Evolutionary conservation across 345 rosid genomes (phyloP).

Genomic region (Pistacia atlantica): DNA sequence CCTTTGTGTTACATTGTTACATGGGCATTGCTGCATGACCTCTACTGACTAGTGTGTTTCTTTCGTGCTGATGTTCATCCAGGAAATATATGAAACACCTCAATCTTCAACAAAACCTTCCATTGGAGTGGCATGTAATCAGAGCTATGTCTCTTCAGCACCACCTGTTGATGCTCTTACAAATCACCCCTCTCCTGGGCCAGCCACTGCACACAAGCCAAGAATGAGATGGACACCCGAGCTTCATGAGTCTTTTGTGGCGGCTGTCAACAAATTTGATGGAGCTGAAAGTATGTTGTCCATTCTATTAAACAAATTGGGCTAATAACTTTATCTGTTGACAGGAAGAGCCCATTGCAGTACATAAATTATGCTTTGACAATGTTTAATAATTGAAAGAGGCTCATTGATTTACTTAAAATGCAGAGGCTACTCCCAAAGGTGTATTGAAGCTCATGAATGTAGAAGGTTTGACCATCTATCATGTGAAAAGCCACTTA

Average conservation of each 20-base stretch:
- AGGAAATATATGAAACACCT: constrained; percentile 76
- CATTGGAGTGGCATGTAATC: constrained; percentile 32
- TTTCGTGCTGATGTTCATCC: constrained; percentile 24
- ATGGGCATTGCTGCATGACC: not conserved
- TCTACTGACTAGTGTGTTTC: constrained; percentile 26
- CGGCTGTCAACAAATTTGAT: constrained; percentile 75
- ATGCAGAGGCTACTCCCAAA: constrained; percentile 92
- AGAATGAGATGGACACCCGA: constrained; percentile 98
- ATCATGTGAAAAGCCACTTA: constrained; percentile 94
- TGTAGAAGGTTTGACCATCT: constrained; percentile 84
- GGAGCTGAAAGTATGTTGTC: constrained; percentile 75
- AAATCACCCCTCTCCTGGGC: constrained; percentile 45
- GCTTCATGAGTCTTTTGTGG: constrained; percentile 73
- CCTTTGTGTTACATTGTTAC: not conserved
- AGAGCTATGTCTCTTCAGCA: constrained; percentile 31
- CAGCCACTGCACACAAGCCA: constrained; percentile 58
- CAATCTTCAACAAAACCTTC: constrained; percentile 42
- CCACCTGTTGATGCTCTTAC: constrained; percentile 45
- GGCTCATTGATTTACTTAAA: constrained; percentile 22
- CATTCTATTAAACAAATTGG: not conserved
- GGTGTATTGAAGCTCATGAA: constrained; percentile 91
- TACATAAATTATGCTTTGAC: not conserved
- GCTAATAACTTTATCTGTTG: not conserved
- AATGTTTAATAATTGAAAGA: not conserved
- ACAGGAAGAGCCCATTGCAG: not conserved